Conservation (phyloP, 106 monocot genomes). For the Vanilla planifolia region DNA sequence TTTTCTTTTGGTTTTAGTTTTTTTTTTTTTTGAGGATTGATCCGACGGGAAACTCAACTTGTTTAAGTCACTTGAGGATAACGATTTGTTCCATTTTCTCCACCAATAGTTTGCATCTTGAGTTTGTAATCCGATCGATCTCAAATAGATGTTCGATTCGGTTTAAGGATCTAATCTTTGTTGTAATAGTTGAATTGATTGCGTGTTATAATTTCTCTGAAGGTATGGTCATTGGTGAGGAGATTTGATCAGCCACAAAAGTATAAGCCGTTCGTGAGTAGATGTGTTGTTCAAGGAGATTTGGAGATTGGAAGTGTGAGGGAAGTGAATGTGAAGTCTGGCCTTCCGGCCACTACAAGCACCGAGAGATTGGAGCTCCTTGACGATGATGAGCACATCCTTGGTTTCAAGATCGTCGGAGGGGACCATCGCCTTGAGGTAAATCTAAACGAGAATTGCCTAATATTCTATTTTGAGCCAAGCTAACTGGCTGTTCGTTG, state of each 20-base stretch:
- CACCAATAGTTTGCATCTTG: neutral
- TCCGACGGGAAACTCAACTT: neutral
- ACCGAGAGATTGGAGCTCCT: slow-evolving; percentile 43
- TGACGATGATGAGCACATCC: slow-evolving; percentile 41
- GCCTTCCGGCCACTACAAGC: slow-evolving; percentile 54
- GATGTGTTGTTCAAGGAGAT: slow-evolving; percentile 36
- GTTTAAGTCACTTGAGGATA: neutral
- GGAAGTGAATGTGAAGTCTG: slow-evolving; percentile 40
- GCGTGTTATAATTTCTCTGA: neutral
- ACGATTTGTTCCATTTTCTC: neutral
- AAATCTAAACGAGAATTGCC: no score
- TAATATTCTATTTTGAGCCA: no score
- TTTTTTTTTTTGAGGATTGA: neutral
- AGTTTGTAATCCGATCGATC: neutral
- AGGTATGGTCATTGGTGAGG: slow-evolving; percentile 60
- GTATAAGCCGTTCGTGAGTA: slow-evolving; percentile 56
- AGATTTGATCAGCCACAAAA: slow-evolving; percentile 47
- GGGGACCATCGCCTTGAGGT: slow-evolving; percentile 42
- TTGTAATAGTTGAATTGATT: neutral
- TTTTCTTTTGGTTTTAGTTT: neutral
- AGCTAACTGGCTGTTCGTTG: no score
- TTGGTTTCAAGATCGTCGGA: slow-evolving; percentile 28
- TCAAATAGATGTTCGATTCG: neutral
- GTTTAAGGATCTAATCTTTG: neutral
- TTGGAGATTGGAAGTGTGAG: slow-evolving; percentile 42